phyloP scores from a whole-genome alignment of 331 rosid genomes.

The Pyrus hybrid region DNA sequence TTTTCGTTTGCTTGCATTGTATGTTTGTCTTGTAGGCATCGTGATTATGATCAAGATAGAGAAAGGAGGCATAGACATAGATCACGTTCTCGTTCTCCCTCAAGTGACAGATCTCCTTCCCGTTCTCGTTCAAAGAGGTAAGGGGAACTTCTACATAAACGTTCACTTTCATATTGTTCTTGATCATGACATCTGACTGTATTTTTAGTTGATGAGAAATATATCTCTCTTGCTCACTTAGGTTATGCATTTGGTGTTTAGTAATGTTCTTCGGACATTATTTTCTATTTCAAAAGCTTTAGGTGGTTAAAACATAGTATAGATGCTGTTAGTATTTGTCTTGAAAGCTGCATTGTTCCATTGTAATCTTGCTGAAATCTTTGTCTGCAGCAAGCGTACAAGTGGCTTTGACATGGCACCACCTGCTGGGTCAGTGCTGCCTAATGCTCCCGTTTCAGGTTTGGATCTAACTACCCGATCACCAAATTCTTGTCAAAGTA shows the following conservation, averaged over 20 bases:
- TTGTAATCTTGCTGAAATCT: constrained; percentile 4
- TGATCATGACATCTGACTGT: not conserved
- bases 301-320: not conserved
- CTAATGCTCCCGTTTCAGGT: constrained; percentile 39
- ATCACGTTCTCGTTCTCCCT: constrained; percentile 30
- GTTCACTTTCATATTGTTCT: not conserved
- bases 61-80: constrained; percentile 48
- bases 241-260: not conserved
- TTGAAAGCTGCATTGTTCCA: constrained; percentile 1
- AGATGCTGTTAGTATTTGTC: not conserved
- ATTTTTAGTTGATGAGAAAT: not conserved
- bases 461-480: constrained; percentile 10
- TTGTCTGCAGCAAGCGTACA: constrained; percentile 48
- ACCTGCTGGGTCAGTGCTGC: constrained; percentile 26
- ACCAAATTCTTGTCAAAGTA: not conserved
- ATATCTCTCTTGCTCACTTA: not conserved
- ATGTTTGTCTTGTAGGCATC: constrained; percentile 32
- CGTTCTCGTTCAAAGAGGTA: constrained; percentile 50
- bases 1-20: not conserved
- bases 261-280: not conserved
- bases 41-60: constrained; percentile 35
- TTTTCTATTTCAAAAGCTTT: not conserved
- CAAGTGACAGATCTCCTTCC: constrained; percentile 43
- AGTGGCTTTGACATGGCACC: constrained; percentile 84
- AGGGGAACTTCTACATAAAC: not conserved